These are phyloP conservation scores for Aspergillus pseudonomiae DNA, from an alignment of 2,329 filamentous ascomycete species.

Conservation along the genomic window DNA sequence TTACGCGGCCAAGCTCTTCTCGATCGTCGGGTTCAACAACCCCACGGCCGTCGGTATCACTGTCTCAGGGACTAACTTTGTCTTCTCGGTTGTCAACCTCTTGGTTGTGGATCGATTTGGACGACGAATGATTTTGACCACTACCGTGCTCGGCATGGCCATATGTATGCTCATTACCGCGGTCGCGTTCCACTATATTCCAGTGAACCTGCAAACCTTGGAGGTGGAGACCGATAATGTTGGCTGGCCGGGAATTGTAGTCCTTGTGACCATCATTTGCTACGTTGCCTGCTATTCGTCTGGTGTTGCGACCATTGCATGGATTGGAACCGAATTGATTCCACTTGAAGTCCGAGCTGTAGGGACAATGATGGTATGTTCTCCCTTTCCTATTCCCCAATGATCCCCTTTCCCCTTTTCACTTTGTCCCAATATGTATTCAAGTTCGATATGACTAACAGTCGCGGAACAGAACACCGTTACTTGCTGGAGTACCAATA, in stretches of 20 bases:
- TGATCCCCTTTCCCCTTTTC: neutral
- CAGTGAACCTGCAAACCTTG: neutral
- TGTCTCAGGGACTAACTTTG: neutral
- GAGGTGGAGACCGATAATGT: neutral
- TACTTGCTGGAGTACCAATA: slow-evolving; percentile 23
- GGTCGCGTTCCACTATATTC: neutral
- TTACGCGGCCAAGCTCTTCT: neutral
- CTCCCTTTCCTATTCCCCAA: neutral
- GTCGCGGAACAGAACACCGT: neutral
- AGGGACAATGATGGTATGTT: neutral
- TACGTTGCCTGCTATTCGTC: neutral
- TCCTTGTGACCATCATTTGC: neutral
- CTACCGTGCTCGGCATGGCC: neutral
- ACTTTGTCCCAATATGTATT: neutral
- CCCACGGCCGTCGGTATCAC: neutral
- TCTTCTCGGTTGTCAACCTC: slow-evolving; percentile 1
- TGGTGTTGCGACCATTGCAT: neutral
- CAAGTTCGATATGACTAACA: neutral
- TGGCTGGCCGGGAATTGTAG: neutral
- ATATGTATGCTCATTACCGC: neutral
- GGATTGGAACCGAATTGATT: slow-evolving; percentile 1
- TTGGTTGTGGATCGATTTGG: slow-evolving; percentile 1
- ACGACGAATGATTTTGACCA: neutral
- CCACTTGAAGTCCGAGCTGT: slow-evolving; percentile 1
- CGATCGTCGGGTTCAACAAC: neutral